Percentiles rank a stretch among this genome's conserved stretches.
Evolutionary conservation across 2,329 filamentous ascomycete species (phyloP).

Genomic region (Phialophora macrospora): DNA sequence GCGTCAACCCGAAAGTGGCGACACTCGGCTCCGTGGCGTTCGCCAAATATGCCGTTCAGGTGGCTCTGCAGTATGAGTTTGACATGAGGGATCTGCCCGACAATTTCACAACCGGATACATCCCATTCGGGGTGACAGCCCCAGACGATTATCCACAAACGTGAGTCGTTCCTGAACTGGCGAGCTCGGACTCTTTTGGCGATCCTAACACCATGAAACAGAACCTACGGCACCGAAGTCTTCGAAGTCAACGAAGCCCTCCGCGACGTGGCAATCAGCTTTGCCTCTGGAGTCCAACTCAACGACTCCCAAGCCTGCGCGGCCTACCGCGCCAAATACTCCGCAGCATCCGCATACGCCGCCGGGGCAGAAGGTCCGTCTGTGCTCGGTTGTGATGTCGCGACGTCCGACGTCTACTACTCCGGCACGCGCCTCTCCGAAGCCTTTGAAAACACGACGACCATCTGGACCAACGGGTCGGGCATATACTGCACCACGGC

Average conservation of each 20-base stretch:
- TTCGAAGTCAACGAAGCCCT: constrained; percentile 68
- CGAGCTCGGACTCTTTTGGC: not conserved
- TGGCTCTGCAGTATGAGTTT: constrained; percentile 76
- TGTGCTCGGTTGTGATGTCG: constrained; percentile 68
- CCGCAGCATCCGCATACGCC: constrained; percentile 44
- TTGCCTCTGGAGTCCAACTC: constrained; percentile 60
- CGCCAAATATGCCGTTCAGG: constrained; percentile 71
- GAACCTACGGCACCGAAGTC: constrained; percentile 71
- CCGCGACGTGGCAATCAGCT: constrained; percentile 57
- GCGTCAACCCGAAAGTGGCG: constrained; percentile 70
- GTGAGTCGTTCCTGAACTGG: constrained; percentile 10
- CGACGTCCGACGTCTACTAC: constrained; percentile 75
- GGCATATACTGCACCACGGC: constrained; percentile 72
- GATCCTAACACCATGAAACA: constrained; percentile 29
- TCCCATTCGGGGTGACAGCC: constrained; percentile 63
- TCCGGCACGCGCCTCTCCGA: constrained; percentile 64
- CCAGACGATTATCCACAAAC: constrained; percentile 61
- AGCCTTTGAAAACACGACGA: constrained; percentile 69
- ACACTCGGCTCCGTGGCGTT: constrained; percentile 71
- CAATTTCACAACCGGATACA: constrained; percentile 70
- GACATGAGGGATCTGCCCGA: constrained; percentile 69
- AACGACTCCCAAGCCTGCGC: constrained; percentile 57
- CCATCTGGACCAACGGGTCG: constrained; percentile 68
- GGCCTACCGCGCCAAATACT: constrained; percentile 62
- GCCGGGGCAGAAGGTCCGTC: constrained; percentile 56